These are phyloP conservation scores for Eutrema heterophyllum DNA, from an alignment of 345 rosid species.

Conservation along the genomic window DNA sequence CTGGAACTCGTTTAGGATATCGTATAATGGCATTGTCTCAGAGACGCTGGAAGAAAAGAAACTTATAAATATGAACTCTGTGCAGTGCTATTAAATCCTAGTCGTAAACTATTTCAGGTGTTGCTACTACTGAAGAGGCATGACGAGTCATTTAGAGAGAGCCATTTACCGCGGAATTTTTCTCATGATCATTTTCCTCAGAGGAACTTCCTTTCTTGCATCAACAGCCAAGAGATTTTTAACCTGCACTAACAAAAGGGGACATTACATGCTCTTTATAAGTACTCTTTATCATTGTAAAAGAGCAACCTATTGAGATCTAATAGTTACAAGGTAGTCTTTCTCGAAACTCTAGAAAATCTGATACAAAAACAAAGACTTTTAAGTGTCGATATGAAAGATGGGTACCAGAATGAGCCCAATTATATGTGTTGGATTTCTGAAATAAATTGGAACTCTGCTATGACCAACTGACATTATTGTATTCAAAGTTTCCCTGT, in stretches of 20 bases:
- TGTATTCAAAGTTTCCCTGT: slow-evolving; percentile 73
- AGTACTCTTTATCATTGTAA: background rate
- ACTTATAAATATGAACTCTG: background rate
- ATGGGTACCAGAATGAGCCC: slow-evolving; percentile 80
- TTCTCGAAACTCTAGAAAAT: background rate
- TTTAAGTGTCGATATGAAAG: background rate
- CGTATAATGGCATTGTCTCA: slow-evolving; percentile 81
- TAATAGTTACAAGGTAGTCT: background rate
- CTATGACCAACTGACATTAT: slow-evolving; percentile 94
- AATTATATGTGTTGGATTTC: slow-evolving; percentile 66
- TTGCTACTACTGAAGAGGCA: too few relatives aligned
- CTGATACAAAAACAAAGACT: too few relatives aligned
- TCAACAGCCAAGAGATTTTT: slow-evolving; percentile 87
- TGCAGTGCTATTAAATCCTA: background rate
- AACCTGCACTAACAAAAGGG: slow-evolving; percentile 41
- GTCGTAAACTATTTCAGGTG: background rate
- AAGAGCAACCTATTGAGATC: background rate
- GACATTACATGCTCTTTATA: background rate
- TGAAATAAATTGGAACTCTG: slow-evolving; percentile 83
- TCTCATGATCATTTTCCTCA: slow-evolving; percentile 80
- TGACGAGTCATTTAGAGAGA: too few relatives aligned
- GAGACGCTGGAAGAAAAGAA: slow-evolving; percentile 50
- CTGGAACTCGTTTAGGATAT: slow-evolving; percentile 92
- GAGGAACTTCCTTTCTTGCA: slow-evolving; percentile 61
- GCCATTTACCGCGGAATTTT: slow-evolving; percentile 77